Conservation (phyloP, 2,329 filamentous ascomycete species). For the Chaetoscypha palmicola region DNA sequence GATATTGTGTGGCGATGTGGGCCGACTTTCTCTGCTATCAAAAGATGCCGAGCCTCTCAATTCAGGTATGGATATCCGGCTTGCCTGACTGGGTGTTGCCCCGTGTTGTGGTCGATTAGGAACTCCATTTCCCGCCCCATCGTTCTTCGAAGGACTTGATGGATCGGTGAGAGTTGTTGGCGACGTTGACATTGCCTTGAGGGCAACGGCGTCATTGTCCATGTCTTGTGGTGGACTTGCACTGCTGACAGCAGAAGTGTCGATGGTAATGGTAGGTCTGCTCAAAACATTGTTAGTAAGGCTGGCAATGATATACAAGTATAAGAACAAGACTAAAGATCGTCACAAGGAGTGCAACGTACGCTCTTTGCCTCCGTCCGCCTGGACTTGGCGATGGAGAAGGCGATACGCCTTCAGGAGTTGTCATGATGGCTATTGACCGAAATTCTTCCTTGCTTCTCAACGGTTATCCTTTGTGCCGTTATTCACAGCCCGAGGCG, state of each 20-base stretch:
- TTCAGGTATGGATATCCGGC: slow-evolving; percentile 36
- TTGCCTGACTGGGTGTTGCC: slow-evolving; percentile 24
- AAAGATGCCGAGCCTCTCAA: slow-evolving; percentile 48
- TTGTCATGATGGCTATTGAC: slow-evolving; percentile 20
- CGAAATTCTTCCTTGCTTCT: slow-evolving; percentile 11
- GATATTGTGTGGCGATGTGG: slow-evolving; percentile 61
- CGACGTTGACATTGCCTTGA: slow-evolving; percentile 32
- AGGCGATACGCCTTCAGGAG: slow-evolving; percentile 11
- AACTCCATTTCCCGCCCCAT: slow-evolving; percentile 21
- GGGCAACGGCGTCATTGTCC: slow-evolving; percentile 29
- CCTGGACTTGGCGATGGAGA: slow-evolving; percentile 24
- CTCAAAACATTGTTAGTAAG: slow-evolving; percentile 4
- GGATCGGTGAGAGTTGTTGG: slow-evolving; percentile 30
- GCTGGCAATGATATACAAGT: slow-evolving; percentile 9
- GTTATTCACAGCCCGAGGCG: slow-evolving; percentile 25
- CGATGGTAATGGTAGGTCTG: slow-evolving; percentile 48
- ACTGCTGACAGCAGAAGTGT: slow-evolving; percentile 45
- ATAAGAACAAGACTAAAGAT: slow-evolving; percentile 1
- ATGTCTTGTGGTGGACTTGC: slow-evolving; percentile 26
- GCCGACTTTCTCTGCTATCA: slow-evolving; percentile 53
- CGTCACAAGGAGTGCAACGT: slow-evolving; percentile 12
- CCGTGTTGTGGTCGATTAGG: slow-evolving; percentile 18
- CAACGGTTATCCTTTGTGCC: slow-evolving; percentile 11
- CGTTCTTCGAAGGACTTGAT: slow-evolving; percentile 31
- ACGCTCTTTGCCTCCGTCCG: slow-evolving; percentile 31